phyloP scores from a whole-genome alignment of 2,329 filamentous ascomycete species.

The Helotiales sp. region DNA sequence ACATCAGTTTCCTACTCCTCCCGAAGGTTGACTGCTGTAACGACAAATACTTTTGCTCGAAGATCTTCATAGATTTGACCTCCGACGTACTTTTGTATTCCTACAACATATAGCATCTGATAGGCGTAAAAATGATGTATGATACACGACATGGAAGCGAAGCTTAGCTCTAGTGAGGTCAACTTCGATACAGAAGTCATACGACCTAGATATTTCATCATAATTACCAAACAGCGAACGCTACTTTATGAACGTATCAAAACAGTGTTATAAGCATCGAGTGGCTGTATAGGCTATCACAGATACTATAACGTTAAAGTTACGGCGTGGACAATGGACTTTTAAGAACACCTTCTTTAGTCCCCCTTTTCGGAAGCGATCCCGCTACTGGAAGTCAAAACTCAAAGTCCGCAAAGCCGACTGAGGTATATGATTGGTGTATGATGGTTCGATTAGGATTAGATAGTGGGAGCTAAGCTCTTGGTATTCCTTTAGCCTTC shows the following conservation, averaged over 20 bases:
- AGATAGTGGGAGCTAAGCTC: too few relatives aligned
- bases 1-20: too few relatives aligned
- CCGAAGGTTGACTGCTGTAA: too few relatives aligned
- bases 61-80: neutral
- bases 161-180: neutral
- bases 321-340: neutral
- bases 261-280: neutral
- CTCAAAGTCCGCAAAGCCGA: conserved; percentile 1
- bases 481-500: too few relatives aligned
- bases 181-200: neutral
- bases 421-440: too few relatives aligned
- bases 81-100: neutral
- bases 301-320: neutral
- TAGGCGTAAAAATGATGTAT: neutral
- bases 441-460: too few relatives aligned
- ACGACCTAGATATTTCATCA: neutral
- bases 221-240: too few relatives aligned
- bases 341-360: neutral
- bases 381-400: neutral
- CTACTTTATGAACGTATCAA: too few relatives aligned
- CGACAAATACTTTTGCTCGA: neutral
- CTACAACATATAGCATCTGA: conserved; percentile 1
- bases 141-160: neutral
- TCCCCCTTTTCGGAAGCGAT: neutral
- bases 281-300: neutral